Base-by-base conservation (phyloP, 2,329 filamentous ascomycete species). In the Hypoxylon sp. region DNA sequence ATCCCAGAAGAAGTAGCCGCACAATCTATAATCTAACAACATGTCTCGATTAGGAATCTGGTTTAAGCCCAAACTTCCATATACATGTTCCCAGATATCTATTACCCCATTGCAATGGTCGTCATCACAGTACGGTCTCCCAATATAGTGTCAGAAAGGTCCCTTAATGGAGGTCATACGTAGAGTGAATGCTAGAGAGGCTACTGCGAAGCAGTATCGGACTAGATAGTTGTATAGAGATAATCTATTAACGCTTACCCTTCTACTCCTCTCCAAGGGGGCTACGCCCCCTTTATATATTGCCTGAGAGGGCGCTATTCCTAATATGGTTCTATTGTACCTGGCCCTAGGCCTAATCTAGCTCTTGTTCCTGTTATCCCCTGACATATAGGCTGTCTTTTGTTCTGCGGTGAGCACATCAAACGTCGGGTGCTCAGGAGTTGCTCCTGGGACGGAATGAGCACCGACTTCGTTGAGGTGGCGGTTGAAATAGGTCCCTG, bases 1-100 rank as follows among this genome's bases (percentile, higher is more conserved):
- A 13, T 48, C 30, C 53, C 53, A 57, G 30, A 57, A 57, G 19
- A 43, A 17, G 25, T 48, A 48, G 13, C 53, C 53, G n/a, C 49
- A 52, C 38, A 34, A n/a, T 23, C 38, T 21, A 21, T 21, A 43
- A 7, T 43, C 19, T 7, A 11, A 4, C 17, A 17, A 21, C 38
- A 10, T 11, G 7, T 7, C 7, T 7, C 3, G 10, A 43, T 21
- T 11, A 11, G 11, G 1, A 11, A 43, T 4, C 4, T 3, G 6
- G 21, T 10, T 7, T n/a, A 43, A 9, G 38, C 3, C 3, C 3
- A 43, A 10, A 11, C 7, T 6, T 21, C 38, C 38, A 21, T 7
- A 21, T 9, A 9, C 38, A 36, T 19, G 2, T 23, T 23, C 30
- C 17, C 30, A 52, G 5, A 52, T 19, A 38, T 19, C 30, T 23